Evolutionary conservation across 805 yeast genomes (phyloP), one percentile per base, ranked within the genome.

Genomic region (Suhomyces kilbournensis): DNA sequence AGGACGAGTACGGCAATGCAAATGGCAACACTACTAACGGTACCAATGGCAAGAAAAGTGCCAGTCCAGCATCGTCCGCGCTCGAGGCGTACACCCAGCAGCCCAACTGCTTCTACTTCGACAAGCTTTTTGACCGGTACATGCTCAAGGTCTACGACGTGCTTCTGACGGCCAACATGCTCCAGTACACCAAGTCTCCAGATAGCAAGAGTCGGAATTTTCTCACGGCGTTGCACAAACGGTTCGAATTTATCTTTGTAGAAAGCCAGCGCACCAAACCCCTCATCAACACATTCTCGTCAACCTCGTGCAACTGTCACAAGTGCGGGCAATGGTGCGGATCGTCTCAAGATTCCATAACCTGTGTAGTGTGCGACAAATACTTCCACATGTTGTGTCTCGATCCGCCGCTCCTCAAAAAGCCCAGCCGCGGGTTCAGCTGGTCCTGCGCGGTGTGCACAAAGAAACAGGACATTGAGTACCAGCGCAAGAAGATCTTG

Each of bases 381-480:
- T 75, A 75, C 53, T 90, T 84, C 58, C 98, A 92, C 70, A 81
- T 91, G 82, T 74, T 83, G 35, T 92, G 98, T 62, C 78, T 91
- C 46, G 89, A 86, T 54, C 97, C 97, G 1, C 97, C 97, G 1
- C 68, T 90, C 39, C 65, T 80, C 49, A 81, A 81, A 56, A 88
- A 88, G 61, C 97, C 97, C 1, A 84, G 88, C 44, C 72, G 96
- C 52, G 97, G 96, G 1, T 88, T 90, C 64, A 88, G 90, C 7
- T 92, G 97, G 97, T 80, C 90, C 23, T 91, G 97, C 73, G 92
- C 89, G 26, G 65, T 73, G 4, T 91, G 97, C 70, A 77, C 85
- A n/a, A 80, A 82, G 58, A 77, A 73, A 30, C 78, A 80, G 48
- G 86, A 84, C 46, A 56, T 70, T 30, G 76, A 72, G 51, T 66